phyloP scores from a whole-genome alignment of 2,329 filamentous ascomycete species.

The Aspergillus melleus region DNA sequence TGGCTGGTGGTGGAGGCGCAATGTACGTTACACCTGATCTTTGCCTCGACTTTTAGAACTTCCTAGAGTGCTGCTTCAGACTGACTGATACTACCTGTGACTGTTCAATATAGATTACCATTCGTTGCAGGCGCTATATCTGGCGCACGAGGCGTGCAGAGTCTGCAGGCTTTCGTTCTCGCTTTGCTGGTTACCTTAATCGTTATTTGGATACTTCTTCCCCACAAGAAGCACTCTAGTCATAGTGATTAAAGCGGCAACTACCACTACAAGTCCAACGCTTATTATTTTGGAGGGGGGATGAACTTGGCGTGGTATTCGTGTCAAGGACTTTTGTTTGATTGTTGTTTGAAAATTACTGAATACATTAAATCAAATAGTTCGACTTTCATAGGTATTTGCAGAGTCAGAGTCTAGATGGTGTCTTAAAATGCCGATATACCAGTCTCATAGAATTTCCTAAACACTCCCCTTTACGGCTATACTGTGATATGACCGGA shows the following conservation, averaged over 20 bases:
- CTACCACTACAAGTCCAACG: neutral
- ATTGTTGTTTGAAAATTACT: too few species aligned
- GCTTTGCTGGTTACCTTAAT: constrained; percentile 40
- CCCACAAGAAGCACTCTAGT: neutral
- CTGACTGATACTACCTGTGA: neutral
- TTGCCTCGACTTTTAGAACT: neutral
- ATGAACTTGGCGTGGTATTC: neutral
- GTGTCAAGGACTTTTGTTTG: too few species aligned
- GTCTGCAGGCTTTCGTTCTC: constrained; percentile 58
- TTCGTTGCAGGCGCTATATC: constrained; percentile 70
- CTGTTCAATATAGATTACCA: constrained; percentile 44
- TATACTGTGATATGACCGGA: too few species aligned
- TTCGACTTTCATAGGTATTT: too few species aligned
- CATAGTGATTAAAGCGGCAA: neutral
- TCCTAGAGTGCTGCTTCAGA: neutral
- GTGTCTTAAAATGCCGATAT: too few species aligned
- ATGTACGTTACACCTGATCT: constrained; percentile 26
- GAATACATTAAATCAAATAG: too few species aligned
- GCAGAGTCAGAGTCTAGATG: too few species aligned
- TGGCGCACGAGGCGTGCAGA: constrained; percentile 55
- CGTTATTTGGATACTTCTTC: neutral
- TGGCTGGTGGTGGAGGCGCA: constrained; percentile 69
- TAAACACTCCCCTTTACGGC: too few species aligned
- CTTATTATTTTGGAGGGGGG: neutral
- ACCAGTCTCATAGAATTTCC: too few species aligned